Evolutionary conservation across 2,329 filamentous ascomycete genomes (phyloP), one percentile per base, ranked within the genome.

Genomic region (Davidsoniella australis): DNA sequence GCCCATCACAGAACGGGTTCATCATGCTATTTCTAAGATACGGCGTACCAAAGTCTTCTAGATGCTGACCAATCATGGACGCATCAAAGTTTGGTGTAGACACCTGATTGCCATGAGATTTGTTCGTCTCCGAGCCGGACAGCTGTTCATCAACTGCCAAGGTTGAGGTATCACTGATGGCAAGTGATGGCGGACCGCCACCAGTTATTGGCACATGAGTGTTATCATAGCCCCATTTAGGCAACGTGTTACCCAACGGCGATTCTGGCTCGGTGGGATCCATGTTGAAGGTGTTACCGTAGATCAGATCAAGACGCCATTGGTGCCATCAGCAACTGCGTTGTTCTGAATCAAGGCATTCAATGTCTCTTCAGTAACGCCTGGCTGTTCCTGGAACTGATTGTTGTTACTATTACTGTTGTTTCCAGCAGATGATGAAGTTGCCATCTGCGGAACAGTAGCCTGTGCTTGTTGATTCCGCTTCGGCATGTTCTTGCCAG

Each of bases 241-340:
- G 38, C 6, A 41, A 24, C n/a, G 17, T 47, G 39, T 26, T 48
- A 17, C 46, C 39, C 5, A 39, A 20, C 39, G 46, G 24, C 16
- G 46, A 20, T 8, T 26, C 16, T 36, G 29, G 38, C 20, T 41
- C 24, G 6, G 24, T 26, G n/a, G 39, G 38, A 12, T 36, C 39
- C 17, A 41, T 48, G 46, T 46, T 36, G 17, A 37, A 36, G 12
- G 36, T 33, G 17, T 48, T 48, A 16, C 46, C 46, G 23, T 48
- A 48, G 14, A 48, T 48, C 46, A 48, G 41, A 38, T 48, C 46
- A 6, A 48, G 5, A 48, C 29, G 6, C 41, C 23, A 24, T 48
- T 48, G 2, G 39, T 48, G 8, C 46, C 46, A 12, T 48, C 23
- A 2, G 38, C 46, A 2, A 48, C 46, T 17, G 46, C 24, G 16